Evolutionary conservation across 2,329 filamentous ascomycete species (phyloP), one percentile per base, ranked within the genome.

Genomic region (Leptographium procerum): DNA sequence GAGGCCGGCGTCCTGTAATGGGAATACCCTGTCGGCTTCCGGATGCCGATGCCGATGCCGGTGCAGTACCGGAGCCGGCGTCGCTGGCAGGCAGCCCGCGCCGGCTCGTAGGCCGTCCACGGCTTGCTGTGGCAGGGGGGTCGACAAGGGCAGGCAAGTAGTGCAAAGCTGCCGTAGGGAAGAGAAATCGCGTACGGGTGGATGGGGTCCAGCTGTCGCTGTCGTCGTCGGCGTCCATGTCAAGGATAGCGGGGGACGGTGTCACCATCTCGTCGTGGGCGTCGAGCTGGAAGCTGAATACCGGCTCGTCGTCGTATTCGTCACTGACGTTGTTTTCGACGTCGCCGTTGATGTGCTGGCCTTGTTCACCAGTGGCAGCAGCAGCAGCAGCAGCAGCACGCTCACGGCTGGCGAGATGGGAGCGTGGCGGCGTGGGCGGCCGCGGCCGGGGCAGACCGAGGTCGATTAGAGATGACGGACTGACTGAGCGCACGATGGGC

Each of bases 391-490:
- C 8, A 24, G 22, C 43, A 24, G 22, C 43, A 47, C 16, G 34
- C 4, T 22, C 43, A 13, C 19, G n/a, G 22, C 45, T 10, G 45
- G 10, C 7, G 13, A 19, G n/a, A 14, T 8, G 8, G 9, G 69
- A 71, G 57, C 61, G 66, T 55, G 66, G 70, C 26, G 75, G 69
- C 67, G 75, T 78, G 60, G 74, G 72, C 4, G 62, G 74, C 8
- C 69, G 68, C 4, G 66, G 66, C 45, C 65, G 69, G 6, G 75
- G 68, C 65, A 76, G 78, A 62, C 71, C 71, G 26, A 68, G 67
- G 58, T 73, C 77, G 28, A 75, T 76, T 34, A 83, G 77, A 33
- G 73, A 79, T 0, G 80, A 83, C 2, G 80, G 80, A 65, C 79
- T 82, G 60, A 83, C 75, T 63, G 77, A 82, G 61, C 80, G 75